These are phyloP conservation scores for Aspergillus taichungensis DNA, from an alignment of 495 filamentous ascomycete species.

Conservation along the genomic window DNA sequence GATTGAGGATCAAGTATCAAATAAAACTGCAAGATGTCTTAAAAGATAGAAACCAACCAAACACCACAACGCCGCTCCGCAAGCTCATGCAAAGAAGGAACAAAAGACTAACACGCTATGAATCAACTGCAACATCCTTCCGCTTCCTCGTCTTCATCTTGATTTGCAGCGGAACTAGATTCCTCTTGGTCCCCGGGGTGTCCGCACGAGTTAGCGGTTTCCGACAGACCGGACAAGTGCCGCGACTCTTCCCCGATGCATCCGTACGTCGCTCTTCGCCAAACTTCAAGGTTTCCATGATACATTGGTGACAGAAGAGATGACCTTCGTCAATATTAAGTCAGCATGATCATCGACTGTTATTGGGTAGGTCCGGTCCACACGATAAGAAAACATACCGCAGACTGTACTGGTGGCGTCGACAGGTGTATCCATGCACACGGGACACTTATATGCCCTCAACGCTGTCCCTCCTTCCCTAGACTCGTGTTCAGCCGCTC, in stretches of 20 bases:
- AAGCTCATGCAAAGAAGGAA: neutral
- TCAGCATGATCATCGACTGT: neutral
- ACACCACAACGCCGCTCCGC: too few species aligned
- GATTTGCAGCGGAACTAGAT: constrained; percentile 48
- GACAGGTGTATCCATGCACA: constrained; percentile 74
- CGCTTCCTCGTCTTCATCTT: constrained; percentile 45
- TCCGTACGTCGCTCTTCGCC: constrained; percentile 35
- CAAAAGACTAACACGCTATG: too few species aligned
- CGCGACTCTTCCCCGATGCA: constrained; percentile 19
- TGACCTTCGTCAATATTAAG: constrained; percentile 47
- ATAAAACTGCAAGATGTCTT: too few species aligned
- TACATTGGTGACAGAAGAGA: constrained; percentile 76
- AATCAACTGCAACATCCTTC: neutral
- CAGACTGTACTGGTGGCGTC: constrained; percentile 73
- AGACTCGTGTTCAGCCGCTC: constrained; percentile 35
- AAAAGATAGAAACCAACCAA: too few species aligned
- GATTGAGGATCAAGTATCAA: too few species aligned
- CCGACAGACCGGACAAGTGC: constrained; percentile 41
- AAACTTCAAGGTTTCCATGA: constrained; percentile 64
- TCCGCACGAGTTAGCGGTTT: constrained; percentile 27
- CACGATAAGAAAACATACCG: constrained; percentile 48
- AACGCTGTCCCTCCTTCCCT: constrained; percentile 34
- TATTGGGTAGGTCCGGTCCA: too few species aligned
- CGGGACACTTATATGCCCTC: constrained; percentile 60
- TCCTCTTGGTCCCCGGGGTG: constrained; percentile 21